Base-by-base conservation (phyloP, 2,329 filamentous ascomycete species). In the Huntiella bhutanensis region DNA sequence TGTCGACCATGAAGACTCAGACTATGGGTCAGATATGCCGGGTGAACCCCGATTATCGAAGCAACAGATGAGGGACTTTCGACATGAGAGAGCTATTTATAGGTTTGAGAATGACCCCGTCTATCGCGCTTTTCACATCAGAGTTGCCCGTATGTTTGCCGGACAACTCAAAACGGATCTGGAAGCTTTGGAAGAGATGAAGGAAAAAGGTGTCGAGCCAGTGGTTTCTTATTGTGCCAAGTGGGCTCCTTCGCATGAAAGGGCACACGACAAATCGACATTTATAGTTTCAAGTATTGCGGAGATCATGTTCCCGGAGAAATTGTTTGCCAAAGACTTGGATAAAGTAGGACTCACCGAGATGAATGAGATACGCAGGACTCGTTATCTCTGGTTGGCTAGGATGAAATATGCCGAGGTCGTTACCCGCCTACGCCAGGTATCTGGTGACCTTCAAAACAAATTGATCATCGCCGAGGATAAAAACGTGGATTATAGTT, bases 191-290 rank as follows among this genome's bases (percentile, higher is more conserved):
- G 54, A 59, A 4, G 60, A 59, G 12, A 54, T 55, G 5, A 60
- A 67, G 28, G 53, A 58, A 12, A 58, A 61, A 5, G n/a, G n/a
- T 38, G 62, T 63, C 6, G 61, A 63, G 52, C 61, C 60, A 22
- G 57, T 56, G 12, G 65, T 77, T 46, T 74, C 70, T 0, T 64
- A 77, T 0, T 73, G 70, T 47, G 71, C 64, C 2, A 78, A 78
- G 51, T 77, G 73, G 74, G 70, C 72, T 1, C 74, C 74, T 1
- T 66, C 67, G 0, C 62, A 67, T n/a, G 64, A 65, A 33, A 63
- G 61, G 34, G 72, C 73, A 52, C 72, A 76, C 52, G 74, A 77
- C 56, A 67, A 67, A 51, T 67, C 74, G 51, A 77, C 73, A 2
- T 67, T 68, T 51, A 64, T 77, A 50, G 62, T 68, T 32, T 70